A percentile compares a stretch with the other conserved stretches of the same genome.
These are phyloP conservation scores for Phialophora tarda DNA, from an alignment of 2,329 filamentous ascomycete species.

Conservation along the genomic window DNA sequence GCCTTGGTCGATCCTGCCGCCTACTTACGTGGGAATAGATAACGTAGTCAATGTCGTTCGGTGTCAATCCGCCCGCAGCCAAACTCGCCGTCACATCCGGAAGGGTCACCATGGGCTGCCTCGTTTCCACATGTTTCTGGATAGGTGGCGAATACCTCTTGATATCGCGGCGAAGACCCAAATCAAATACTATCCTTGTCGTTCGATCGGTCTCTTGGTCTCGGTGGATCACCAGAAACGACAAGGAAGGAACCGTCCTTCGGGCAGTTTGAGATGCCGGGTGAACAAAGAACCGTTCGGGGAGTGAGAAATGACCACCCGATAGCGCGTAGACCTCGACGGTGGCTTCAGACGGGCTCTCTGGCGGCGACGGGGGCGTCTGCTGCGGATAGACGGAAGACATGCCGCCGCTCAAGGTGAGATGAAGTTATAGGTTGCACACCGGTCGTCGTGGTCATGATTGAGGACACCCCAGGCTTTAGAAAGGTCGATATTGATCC, in stretches of 20 bases:
- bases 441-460: constrained; percentile 16
- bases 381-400: constrained; percentile 29
- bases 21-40: constrained; percentile 50
- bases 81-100: constrained; percentile 45
- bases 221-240: constrained; percentile 43
- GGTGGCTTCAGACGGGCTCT: constrained; percentile 32
- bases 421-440: neutral
- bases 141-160: constrained; percentile 38
- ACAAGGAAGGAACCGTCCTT: constrained; percentile 43
- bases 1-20: neutral
- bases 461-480: constrained; percentile 4
- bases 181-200: constrained; percentile 41
- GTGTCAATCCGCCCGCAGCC: constrained; percentile 44
- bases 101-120: constrained; percentile 39
- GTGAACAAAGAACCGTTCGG: constrained; percentile 42
- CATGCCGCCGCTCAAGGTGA: constrained; percentile 26
- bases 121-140: constrained; percentile 40
- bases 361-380: constrained; percentile 33
- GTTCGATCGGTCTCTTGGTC: constrained; percentile 26
- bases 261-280: constrained; percentile 37
- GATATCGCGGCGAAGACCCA: constrained; percentile 42
- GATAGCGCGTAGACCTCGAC: constrained; percentile 49
- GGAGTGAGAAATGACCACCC: constrained; percentile 41
- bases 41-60: constrained; percentile 50
- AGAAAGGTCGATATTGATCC: constrained; percentile 19